These are phyloP conservation scores for Aristolochia californica DNA, from an alignment of 164 flowering plant genomes.

Conservation along the genomic window DNA sequence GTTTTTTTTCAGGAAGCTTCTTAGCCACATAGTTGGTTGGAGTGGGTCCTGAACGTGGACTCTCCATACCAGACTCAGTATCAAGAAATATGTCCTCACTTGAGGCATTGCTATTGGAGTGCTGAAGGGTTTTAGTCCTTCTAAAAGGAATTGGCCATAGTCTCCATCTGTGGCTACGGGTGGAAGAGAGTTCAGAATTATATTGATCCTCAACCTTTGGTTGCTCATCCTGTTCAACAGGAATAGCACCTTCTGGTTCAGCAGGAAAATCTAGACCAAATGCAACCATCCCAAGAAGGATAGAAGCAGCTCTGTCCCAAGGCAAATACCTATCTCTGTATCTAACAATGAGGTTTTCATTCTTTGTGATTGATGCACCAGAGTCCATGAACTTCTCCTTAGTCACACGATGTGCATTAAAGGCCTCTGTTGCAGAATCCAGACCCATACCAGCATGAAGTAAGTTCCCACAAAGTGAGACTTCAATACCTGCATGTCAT, in stretches of 20 bases:
- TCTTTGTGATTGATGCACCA: conserved; percentile 44
- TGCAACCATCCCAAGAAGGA: conserved; percentile 73
- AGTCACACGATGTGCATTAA: conserved; percentile 58
- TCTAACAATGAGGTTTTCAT: conserved; percentile 61
- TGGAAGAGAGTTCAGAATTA: conserved; percentile 25
- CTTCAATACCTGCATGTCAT: conserved; percentile 55
- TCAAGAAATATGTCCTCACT: conserved; percentile 71
- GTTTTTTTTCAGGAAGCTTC: conserved; percentile 53
- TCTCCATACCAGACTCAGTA: conserved; percentile 39
- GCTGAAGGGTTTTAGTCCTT: conserved; percentile 69
- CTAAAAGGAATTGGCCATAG: conserved; percentile 94
- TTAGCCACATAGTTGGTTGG: conserved; percentile 14
- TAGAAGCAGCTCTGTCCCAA: conserved; percentile 82
- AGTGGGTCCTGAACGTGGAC: conserved; percentile 20
- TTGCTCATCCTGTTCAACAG: conserved; percentile 43
- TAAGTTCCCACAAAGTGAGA: conserved; percentile 69
- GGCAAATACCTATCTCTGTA: conserved; percentile 42
- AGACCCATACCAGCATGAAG: conserved; percentile 70
- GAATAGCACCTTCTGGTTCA: conserved; percentile 49
- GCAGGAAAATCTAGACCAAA: conserved; percentile 54
- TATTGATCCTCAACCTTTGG: conserved; percentile 16
- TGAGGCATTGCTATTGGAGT: conserved; percentile 38
- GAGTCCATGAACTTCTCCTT: conserved; percentile 52
- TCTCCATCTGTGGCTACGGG: conserved; percentile 82
- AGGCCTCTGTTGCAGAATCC: conserved; percentile 53